Percentiles rank a stretch among this genome's conserved stretches.
phyloP scores from a whole-genome alignment of 805 yeast genomes.

The Barnettozyma sucrosica region DNA sequence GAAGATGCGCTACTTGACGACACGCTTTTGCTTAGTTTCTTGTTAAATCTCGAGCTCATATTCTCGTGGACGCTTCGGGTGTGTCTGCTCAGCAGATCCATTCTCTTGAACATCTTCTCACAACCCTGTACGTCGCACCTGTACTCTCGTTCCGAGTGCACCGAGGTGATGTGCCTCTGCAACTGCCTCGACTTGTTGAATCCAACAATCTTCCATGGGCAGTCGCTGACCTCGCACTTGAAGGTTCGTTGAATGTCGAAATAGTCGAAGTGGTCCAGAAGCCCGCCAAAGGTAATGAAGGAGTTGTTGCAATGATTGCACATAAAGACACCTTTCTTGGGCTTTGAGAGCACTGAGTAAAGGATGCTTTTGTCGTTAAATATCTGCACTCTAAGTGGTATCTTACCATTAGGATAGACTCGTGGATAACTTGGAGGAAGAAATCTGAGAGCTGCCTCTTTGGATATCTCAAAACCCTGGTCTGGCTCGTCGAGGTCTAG shows the following conservation, averaged over 20 bases:
- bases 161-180: conserved; percentile 27
- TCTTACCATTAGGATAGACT: conserved; percentile 20
- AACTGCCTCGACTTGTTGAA: conserved; percentile 32
- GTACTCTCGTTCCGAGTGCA: conserved; percentile 37
- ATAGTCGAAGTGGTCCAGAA: conserved; percentile 33
- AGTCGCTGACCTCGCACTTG: conserved; percentile 28
- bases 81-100: conserved; percentile 33
- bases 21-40: conserved; percentile 19
- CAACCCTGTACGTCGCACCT: conserved; percentile 75
- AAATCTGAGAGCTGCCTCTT: conserved; percentile 12
- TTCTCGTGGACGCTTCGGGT: conserved; percentile 34
- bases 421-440: conserved; percentile 25
- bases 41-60: conserved; percentile 34
- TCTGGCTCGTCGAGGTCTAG: not conserved
- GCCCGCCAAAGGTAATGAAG: conserved; percentile 27
- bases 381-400: conserved; percentile 25
- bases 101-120: conserved; percentile 50
- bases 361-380: conserved; percentile 30
- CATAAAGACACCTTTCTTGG: conserved; percentile 33
- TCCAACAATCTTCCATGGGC: conserved; percentile 40
- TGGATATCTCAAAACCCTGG: not conserved
- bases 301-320: conserved; percentile 33
- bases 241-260: conserved; percentile 28
- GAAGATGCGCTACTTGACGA: conserved; percentile 4
- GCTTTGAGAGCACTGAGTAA: conserved; percentile 20